Conservation (phyloP, 2,329 filamentous ascomycete genomes). For the Magnaporthiopsis poae region DNA sequence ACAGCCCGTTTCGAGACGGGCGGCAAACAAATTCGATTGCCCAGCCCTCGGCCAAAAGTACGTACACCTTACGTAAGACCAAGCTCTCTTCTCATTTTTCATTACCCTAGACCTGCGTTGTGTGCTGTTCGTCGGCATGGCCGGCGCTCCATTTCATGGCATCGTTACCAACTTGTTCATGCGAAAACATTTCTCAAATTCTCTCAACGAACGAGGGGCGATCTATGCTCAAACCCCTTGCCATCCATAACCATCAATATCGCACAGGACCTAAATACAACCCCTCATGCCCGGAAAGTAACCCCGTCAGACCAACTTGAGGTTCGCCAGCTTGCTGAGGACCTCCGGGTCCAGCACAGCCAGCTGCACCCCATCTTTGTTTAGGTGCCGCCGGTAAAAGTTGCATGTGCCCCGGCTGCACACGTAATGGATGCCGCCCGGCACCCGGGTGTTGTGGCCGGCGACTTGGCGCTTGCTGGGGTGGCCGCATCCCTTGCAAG, state of each 20-base stretch:
- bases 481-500: neutral
- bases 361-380: neutral
- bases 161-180: neutral
- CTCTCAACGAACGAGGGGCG: too few species aligned
- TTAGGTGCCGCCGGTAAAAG: neutral
- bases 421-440: neutral
- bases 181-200: neutral
- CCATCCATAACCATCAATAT: neutral
- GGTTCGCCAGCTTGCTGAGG: neutral
- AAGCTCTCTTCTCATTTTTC: neutral
- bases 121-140: too few species aligned
- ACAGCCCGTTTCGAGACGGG: neutral
- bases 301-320: neutral
- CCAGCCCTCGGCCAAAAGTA: neutral
- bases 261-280: neutral
- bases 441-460: neutral
- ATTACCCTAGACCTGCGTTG: neutral
- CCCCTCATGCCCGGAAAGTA: neutral
- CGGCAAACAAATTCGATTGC: neutral
- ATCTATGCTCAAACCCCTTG: neutral
- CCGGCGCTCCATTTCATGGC: too few species aligned
- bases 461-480: constrained; percentile 1
- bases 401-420: neutral
- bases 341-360: neutral
- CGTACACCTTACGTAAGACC: neutral